phyloP scores from a whole-genome alignment of 2,329 filamentous ascomycete species.

The Graphiopsis chlorocephala region DNA sequence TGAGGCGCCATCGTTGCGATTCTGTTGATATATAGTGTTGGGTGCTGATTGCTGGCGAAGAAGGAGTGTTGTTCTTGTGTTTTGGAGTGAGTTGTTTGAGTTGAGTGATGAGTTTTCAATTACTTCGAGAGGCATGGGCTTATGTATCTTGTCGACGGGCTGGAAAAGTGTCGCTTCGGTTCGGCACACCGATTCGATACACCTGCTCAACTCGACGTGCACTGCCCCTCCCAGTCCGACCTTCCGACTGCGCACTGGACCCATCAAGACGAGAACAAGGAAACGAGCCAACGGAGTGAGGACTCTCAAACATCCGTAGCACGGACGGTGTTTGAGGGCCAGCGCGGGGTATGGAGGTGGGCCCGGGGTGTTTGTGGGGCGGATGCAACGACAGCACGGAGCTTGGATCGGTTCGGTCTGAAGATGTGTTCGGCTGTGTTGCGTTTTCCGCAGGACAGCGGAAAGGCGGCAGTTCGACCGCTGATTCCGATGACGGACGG shows the following conservation, averaged over 20 bases:
- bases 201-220: background rate
- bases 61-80: background rate
- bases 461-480: background rate
- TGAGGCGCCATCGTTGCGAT: conserved; percentile 18
- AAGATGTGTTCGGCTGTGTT: background rate
- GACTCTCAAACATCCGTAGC: background rate
- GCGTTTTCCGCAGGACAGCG: background rate
- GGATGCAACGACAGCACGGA: background rate
- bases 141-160: background rate
- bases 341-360: background rate
- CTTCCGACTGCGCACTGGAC: background rate
- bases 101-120: background rate
- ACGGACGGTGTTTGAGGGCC: background rate
- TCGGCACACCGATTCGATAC: background rate
- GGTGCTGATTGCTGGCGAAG: background rate
- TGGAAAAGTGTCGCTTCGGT: background rate
- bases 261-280: background rate
- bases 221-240: background rate
- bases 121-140: background rate
- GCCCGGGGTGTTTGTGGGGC: background rate
- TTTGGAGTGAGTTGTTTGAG: background rate
- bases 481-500: background rate
- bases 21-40: background rate
- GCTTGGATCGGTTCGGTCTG: background rate
- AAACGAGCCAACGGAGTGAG: background rate